Conservation (phyloP, 2,329 filamentous ascomycete species). For the Trichophyton rubrum region DNA sequence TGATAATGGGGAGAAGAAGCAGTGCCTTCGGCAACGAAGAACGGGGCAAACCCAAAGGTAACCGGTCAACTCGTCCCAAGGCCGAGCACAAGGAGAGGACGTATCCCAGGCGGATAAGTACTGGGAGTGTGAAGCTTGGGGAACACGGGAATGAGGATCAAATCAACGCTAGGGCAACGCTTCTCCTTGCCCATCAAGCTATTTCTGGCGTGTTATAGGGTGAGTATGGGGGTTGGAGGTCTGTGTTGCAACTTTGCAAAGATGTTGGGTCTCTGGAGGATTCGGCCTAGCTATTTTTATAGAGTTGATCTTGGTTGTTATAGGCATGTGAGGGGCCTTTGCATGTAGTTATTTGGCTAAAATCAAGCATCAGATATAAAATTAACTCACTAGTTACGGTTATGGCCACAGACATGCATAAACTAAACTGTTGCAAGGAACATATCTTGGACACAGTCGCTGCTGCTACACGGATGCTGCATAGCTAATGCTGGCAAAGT, state of each 20-base stretch:
- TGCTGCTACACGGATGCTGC: background rate
- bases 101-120: background rate
- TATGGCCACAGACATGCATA: background rate
- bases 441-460: background rate
- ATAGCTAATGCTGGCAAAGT: background rate
- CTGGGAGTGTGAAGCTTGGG: background rate
- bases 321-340: background rate
- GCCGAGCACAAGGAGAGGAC: background rate
- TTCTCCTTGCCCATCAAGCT: background rate
- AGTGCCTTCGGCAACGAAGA: background rate
- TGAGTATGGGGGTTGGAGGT: background rate
- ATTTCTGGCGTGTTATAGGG: background rate
- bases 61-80: background rate
- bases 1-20: background rate
- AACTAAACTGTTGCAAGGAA: background rate
- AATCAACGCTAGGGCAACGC: background rate
- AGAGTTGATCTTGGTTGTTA: background rate
- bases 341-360: background rate
- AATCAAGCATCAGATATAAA: background rate
- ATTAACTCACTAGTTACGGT: background rate
- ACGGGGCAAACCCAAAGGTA: background rate
- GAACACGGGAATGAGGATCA: background rate
- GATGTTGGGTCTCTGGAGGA: background rate
- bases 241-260: background rate
- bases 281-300: background rate